Evolutionary conservation across 2,329 filamentous ascomycete genomes (phyloP), one percentile per base, ranked within the genome.

Genomic region (Cyphellophora attinorum): DNA sequence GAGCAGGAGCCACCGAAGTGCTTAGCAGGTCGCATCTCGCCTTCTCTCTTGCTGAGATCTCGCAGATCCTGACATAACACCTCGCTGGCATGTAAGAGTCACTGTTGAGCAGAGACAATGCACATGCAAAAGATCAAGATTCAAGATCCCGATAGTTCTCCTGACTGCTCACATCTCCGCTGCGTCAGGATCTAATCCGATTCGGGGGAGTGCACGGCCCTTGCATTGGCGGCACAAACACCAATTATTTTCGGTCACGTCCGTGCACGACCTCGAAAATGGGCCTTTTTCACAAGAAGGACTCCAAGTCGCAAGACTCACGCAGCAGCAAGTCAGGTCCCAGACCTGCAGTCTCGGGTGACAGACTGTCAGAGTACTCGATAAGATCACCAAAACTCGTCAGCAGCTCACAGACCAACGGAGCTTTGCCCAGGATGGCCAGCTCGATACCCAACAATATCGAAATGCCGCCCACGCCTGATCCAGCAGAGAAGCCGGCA

Each of bases 401-500:
- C 14, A 44, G 37, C 27, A 38, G 29, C 6, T 37, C 31, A n/a
- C 37, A 33, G 15, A 33, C 34, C 11, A 33, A 35, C 14, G 12
- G 3, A 10, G 3, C 4, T 5, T 12, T 31, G 29, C 38, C 44
- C 11, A 34, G 35, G n/a, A 38, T 47, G 41, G 35, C 31, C 28
- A 37, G 27, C 17, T 35, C 33, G 18, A 41, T 47, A 30, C 72
- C 88, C 47, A 77, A 81, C 48, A 83, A 86, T 58, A 70, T 93
- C 51, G 75, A 85, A 45, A 73, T 96, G 31, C 84, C 89, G 32
- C 80, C 77, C 52, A 78, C 86, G 11, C 88, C 89, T 17, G 88
- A 96, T 60, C 88, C 89, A 51, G 72, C 80, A 42, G 69, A 89
- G 48, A 85, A 96, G 56, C 88, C 89, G 13, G 85, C 82, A 15